phyloP scores from a whole-genome alignment of 495 filamentous ascomycete genomes.

The Podospora appendiculata region DNA sequence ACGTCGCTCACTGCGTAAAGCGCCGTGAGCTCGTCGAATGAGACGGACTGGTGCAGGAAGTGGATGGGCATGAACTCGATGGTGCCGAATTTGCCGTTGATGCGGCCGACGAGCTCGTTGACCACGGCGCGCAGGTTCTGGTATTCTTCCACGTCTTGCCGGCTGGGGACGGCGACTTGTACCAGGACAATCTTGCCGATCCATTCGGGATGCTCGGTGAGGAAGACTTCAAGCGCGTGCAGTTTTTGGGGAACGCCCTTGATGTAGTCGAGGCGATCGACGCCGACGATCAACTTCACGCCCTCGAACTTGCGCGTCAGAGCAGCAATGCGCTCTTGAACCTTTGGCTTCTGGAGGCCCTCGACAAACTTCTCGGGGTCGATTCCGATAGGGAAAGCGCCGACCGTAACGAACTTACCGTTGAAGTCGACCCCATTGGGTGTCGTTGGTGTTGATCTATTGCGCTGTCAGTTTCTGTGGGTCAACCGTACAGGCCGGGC shows the following conservation, averaged over 20 bases:
- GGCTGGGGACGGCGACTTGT: conserved; percentile 85
- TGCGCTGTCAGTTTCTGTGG: conserved; percentile 3
- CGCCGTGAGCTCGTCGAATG: conserved; percentile 85
- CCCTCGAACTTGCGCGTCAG: conserved; percentile 78
- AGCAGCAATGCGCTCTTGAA: conserved; percentile 68
- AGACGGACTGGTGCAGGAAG: conserved; percentile 86
- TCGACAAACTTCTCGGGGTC: conserved; percentile 93
- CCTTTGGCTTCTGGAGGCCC: conserved; percentile 69
- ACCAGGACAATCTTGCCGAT: conserved; percentile 87
- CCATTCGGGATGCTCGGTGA: conserved; percentile 87
- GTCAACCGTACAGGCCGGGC: not conserved
- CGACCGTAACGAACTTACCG: conserved; percentile 64
- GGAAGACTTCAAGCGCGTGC: conserved; percentile 81
- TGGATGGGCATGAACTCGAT: conserved; percentile 91
- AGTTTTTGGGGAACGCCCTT: conserved; percentile 95
- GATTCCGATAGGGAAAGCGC: conserved; percentile 88
- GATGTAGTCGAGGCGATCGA: conserved; percentile 91
- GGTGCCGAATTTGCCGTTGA: conserved; percentile 89
- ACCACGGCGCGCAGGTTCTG: conserved; percentile 86
- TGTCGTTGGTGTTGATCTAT: conserved; percentile 66
- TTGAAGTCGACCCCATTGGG: conserved; percentile 76
- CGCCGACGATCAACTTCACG: conserved; percentile 83
- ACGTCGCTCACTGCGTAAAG: conserved; percentile 85
- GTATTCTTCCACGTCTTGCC: conserved; percentile 93
- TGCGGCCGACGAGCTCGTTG: conserved; percentile 82